Evolutionary conservation across 345 rosid species (phyloP).

Genomic region (Turritis glabra): DNA sequence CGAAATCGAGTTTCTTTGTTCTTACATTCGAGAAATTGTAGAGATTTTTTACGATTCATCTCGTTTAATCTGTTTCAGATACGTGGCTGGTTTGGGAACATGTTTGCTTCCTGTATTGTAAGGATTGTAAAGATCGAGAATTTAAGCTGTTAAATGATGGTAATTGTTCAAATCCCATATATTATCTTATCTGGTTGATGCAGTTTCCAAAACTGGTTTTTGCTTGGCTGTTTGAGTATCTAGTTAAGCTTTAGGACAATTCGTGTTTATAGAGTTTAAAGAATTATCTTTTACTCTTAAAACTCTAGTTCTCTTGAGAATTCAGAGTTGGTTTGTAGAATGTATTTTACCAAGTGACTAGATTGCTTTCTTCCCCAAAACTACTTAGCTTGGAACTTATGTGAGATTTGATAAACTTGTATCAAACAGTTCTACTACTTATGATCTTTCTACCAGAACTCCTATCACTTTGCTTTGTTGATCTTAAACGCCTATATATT

Average conservation of each 20-base stretch:
- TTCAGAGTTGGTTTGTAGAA: neutral
- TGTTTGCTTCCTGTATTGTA: neutral
- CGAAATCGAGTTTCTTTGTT: neutral
- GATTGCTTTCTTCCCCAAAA: neutral
- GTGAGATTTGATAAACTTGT: neutral
- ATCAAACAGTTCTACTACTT: neutral
- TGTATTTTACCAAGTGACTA: neutral
- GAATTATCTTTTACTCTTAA: neutral
- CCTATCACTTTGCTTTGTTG: neutral
- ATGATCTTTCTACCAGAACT: neutral
- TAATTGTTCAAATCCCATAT: neutral
- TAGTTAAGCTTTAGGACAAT: neutral
- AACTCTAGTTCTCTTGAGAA: neutral
- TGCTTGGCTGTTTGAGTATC: no score
- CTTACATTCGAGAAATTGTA: neutral
- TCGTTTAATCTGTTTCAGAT: neutral
- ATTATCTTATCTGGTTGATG: neutral
- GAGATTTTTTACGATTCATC: neutral
- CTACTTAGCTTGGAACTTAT: neutral
- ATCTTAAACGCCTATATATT: neutral
- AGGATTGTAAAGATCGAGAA: neutral
- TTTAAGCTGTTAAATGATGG: neutral
- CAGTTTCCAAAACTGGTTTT: no score
- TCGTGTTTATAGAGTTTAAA: neutral
- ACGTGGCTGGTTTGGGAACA: neutral